Evolutionary conservation across 1,139 yeast genomes (phyloP).

Genomic region (Kurtzmaniella quercitrusa): DNA sequence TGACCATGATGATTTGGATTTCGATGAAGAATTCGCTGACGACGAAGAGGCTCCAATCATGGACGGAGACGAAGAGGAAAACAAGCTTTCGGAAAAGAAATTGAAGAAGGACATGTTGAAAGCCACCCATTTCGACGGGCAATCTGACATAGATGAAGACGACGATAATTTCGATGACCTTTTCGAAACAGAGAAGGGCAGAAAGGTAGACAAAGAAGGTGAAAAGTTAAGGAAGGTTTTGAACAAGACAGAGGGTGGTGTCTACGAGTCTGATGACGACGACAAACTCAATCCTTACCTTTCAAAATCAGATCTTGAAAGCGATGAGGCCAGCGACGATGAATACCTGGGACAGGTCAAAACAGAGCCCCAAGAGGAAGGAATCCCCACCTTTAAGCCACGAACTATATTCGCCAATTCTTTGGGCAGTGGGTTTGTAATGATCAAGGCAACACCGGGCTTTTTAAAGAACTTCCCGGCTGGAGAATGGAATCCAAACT

Average conservation of each 20-base stretch:
- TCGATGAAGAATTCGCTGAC: slow-evolving; percentile 95
- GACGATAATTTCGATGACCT: slow-evolving; percentile 62
- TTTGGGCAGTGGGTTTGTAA: slow-evolving; percentile 61
- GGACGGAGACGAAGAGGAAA: slow-evolving; percentile 96
- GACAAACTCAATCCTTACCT: slow-evolving; percentile 67
- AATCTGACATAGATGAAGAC: slow-evolving; percentile 53
- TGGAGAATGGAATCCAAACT: slow-evolving; percentile 82
- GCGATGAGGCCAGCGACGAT: slow-evolving; percentile 43
- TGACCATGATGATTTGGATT: slow-evolving; percentile 90
- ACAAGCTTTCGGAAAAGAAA: slow-evolving; percentile 81
- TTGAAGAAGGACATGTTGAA: slow-evolving; percentile 87
- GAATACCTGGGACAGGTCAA: slow-evolving; percentile 32
- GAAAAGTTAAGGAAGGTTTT: slow-evolving; percentile 78
- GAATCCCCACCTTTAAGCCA: slow-evolving; percentile 10
- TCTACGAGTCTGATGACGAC: slow-evolving; percentile 88
- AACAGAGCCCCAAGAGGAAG: slow-evolving; percentile 34
- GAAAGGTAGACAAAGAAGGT: slow-evolving; percentile 90
- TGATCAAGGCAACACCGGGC: slow-evolving; percentile 59
- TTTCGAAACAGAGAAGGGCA: slow-evolving; percentile 56
- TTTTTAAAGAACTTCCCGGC: slow-evolving; percentile 65
- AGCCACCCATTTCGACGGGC: slow-evolving; percentile 71
- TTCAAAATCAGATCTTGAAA: slow-evolving; percentile 67
- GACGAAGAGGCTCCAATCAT: slow-evolving; percentile 98
- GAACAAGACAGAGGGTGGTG: slow-evolving; percentile 82
- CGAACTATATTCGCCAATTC: slow-evolving; percentile 44